phyloP scores from a whole-genome alignment of 768 basidiomycete species.

The Mycena kentingensis region DNA sequence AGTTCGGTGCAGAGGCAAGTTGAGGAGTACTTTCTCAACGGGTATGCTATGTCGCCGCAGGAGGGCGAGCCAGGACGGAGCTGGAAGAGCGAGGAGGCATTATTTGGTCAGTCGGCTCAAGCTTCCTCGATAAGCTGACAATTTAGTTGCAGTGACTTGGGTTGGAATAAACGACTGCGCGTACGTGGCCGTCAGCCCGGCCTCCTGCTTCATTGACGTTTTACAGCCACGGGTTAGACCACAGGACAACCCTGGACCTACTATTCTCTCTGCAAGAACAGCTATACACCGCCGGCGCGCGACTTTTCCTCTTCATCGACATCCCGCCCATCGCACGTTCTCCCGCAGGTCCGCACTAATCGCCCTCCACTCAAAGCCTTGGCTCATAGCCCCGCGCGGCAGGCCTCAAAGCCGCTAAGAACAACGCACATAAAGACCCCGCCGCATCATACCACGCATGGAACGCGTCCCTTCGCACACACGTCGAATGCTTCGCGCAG shows the following conservation, averaged over 20 bases:
- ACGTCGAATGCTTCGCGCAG: slow-evolving; percentile 37
- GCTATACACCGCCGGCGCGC: slow-evolving; percentile 50
- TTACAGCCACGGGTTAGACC: slow-evolving; percentile 25
- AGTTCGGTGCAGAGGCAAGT: slow-evolving; percentile 21
- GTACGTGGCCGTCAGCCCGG: slow-evolving; percentile 32
- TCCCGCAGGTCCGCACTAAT: slow-evolving; percentile 39
- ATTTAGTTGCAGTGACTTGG: slow-evolving; percentile 56
- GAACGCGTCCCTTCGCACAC: slow-evolving; percentile 45
- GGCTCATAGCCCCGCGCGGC: background rate
- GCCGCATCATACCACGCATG: slow-evolving; percentile 34
- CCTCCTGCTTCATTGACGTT: background rate
- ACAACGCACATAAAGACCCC: slow-evolving; percentile 10
- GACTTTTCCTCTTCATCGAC: slow-evolving; percentile 62
- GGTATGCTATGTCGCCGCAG: slow-evolving; percentile 37
- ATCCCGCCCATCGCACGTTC: slow-evolving; percentile 55
- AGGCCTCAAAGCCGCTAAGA: background rate
- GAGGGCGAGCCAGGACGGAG: slow-evolving; percentile 22
- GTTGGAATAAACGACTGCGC: slow-evolving; percentile 70
- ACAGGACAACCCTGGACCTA: slow-evolving; percentile 27
- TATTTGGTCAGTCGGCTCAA: slow-evolving; percentile 45
- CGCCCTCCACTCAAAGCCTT: background rate
- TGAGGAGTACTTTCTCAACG: slow-evolving; percentile 37
- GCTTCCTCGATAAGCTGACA: background rate
- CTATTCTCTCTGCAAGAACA: slow-evolving; percentile 50
- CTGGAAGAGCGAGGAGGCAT: slow-evolving; percentile 45